A percentile compares a stretch with the other conserved stretches of the same genome.
phyloP scores from a whole-genome alignment of 208 protist genomes.

The Naegleria gruberi region DNA sequence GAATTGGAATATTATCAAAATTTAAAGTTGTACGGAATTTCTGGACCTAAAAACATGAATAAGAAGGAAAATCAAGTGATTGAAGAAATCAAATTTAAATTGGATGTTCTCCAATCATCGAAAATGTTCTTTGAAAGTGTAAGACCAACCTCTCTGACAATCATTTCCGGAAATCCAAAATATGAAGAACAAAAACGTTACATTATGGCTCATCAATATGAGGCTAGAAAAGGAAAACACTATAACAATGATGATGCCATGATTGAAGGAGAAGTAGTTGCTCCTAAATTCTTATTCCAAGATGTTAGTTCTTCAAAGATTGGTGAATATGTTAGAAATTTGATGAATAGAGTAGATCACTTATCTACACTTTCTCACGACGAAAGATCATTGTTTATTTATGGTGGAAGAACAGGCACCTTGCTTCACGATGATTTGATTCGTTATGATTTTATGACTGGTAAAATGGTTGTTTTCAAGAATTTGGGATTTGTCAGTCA shows the following conservation, averaged over 20 bases:
- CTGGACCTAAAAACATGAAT: neutral
- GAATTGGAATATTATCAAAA: neutral
- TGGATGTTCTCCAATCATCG: neutral
- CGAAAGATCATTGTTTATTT: neutral
- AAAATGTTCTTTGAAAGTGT: neutral
- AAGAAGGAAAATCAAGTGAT: neutral
- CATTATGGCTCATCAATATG: neutral
- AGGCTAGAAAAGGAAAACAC: neutral
- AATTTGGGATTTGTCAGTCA: neutral
- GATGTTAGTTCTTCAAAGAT: neutral
- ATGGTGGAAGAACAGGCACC: neutral
- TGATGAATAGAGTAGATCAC: neutral
- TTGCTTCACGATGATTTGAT: neutral
- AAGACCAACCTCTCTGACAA: neutral
- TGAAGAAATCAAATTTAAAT: neutral
- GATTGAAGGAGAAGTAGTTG: neutral
- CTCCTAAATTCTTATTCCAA: neutral
- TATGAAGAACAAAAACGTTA: neutral
- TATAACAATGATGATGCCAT: neutral
- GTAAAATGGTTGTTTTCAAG: neutral
- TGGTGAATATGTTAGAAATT: neutral
- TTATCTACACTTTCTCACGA: neutral
- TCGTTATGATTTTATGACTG: neutral
- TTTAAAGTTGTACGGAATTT: neutral
- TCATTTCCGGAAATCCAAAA: neutral